Evolutionary conservation across 495 filamentous ascomycete genomes (phyloP).

Genomic region (Cryomyces minteri): DNA sequence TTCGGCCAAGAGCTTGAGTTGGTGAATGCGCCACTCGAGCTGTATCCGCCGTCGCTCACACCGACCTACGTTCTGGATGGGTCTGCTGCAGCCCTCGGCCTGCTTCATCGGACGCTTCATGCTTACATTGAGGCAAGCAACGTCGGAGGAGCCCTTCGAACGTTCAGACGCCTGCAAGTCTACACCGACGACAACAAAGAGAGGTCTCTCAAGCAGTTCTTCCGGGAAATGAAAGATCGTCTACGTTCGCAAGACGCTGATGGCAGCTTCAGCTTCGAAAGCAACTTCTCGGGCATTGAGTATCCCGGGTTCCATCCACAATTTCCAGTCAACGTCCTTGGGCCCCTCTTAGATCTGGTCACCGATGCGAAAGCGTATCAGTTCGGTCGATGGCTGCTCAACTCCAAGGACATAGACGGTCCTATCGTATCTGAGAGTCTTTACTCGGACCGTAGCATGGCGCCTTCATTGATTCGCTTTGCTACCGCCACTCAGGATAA

Average conservation of each 20-base stretch:
- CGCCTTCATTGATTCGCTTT: slow-evolving; percentile 39
- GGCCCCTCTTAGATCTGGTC: slow-evolving; percentile 32
- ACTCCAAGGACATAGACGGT: slow-evolving; percentile 35
- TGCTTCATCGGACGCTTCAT: slow-evolving; percentile 15
- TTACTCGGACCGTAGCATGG: slow-evolving; percentile 30
- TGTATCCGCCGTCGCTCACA: not conserved
- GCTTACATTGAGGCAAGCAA: slow-evolving; percentile 12
- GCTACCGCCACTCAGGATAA: slow-evolving; percentile 32
- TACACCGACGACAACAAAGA: slow-evolving; percentile 19
- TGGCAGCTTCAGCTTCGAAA: slow-evolving; percentile 1
- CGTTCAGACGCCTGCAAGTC: slow-evolving; percentile 12
- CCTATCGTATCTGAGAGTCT: slow-evolving; percentile 27
- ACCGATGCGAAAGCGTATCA: slow-evolving; percentile 25
- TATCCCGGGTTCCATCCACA: slow-evolving; percentile 22
- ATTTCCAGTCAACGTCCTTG: slow-evolving; percentile 29
- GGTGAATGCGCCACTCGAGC: slow-evolving; percentile 3
- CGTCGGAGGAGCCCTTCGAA: slow-evolving; percentile 9
- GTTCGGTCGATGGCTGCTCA: slow-evolving; percentile 37
- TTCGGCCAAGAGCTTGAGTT: slow-evolving; percentile 16
- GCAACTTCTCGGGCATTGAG: slow-evolving; percentile 5
- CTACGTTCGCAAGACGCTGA: not conserved
- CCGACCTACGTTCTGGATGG: slow-evolving; percentile 18
- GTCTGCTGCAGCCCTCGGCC: slow-evolving; percentile 13
- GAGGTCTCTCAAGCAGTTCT: slow-evolving; percentile 12
- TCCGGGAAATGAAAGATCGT: slow-evolving; percentile 3